A percentile compares a stretch with the other conserved stretches of the same genome.
Evolutionary conservation across 352 stramenopile species (phyloP).

Genomic region (Blastocystis sp.): DNA sequence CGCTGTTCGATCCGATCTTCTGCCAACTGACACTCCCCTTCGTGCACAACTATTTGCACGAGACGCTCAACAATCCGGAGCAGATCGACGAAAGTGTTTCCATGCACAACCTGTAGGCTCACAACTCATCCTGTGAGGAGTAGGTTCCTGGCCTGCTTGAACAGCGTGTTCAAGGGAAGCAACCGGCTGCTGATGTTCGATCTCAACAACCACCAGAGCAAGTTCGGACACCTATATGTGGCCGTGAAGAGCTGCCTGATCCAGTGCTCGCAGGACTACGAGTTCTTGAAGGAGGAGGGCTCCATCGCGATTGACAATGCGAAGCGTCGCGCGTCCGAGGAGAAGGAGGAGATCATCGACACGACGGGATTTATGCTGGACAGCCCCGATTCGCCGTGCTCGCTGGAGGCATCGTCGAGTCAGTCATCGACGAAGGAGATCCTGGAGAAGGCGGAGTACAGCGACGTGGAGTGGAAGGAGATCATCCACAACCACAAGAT

Average conservation of each 20-base stretch:
- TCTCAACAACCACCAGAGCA: conserved; percentile 61
- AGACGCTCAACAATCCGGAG: background rate
- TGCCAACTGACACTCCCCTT: conserved; percentile 39
- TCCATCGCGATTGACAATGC: background rate
- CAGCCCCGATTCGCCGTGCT: background rate
- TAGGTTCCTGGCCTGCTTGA: conserved; percentile 33
- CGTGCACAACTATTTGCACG: conserved; percentile 7
- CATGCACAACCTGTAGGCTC: conserved; percentile 23
- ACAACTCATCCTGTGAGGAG: background rate
- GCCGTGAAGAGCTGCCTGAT: background rate
- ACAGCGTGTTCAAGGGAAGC: conserved; percentile 55
- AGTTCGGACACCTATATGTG: conserved; percentile 39
- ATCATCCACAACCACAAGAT: conserved; percentile 8
- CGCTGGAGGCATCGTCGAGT: background rate
- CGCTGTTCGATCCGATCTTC: conserved; percentile 63
- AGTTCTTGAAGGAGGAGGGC: background rate
- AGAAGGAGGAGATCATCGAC: conserved; percentile 3
- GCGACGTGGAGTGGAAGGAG: background rate
- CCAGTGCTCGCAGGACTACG: conserved; percentile 6
- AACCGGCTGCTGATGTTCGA: conserved; percentile 62
- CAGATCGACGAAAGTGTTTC: background rate
- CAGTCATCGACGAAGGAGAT: background rate
- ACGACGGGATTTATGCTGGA: background rate
- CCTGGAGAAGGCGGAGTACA: background rate
- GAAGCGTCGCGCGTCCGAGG: background rate